Evolutionary conservation across 176 grass and related monocot genomes (phyloP), one percentile per base, ranked within the genome.

Genomic region (Hyparrhenia diplandra): DNA sequence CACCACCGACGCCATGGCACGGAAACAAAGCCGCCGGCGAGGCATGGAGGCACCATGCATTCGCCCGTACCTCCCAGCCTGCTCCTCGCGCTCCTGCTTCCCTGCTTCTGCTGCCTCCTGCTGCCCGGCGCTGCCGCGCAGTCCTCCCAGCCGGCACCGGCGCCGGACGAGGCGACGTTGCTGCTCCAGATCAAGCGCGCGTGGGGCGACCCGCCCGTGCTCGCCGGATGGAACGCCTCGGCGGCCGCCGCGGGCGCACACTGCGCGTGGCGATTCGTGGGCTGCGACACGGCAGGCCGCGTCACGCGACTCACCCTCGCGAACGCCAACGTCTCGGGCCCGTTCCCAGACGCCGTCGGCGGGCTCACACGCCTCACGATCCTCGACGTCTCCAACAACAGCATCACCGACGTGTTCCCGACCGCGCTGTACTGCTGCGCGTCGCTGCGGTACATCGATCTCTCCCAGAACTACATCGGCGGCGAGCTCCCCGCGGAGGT

Each of bases 261-360:
- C 86, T 94, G 92, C 92, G 14, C 8, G 12, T 98, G 95, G 95
- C 42, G 54, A 2, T 55, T 81, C n/a, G 67, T 98, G 28, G 2
- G 10, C 3, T 94, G 92, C 81, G 82, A 85, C 66, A 8, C 58
- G 17, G 27, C 85, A 4, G 81, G 81, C 10, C 74, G 21, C 2
- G 85, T 98, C 84, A 32, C 71, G 4, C 10, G 1, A 2, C 88
- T 98, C 46, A 11, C 45, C 27, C 70, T 98, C 69, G 24, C 1
- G 2, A 46, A 1, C 88, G 1, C 37, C n/a, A 36, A 63, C 66
- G 67, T 98, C 78, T 2, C 41, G 7, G 77, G 66, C n/a, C 73
- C 46, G 1, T 51, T 94, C 43, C 84, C 92, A 17, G 63, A 69
- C 69, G 84, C 88, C 74, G 31, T 98, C 76, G 87, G 86, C 81